Percentiles rank a stretch among this genome's conserved stretches.
phyloP scores from a whole-genome alignment of 1,284 basidiomycete species.

The Malassezia furfur region DNA sequence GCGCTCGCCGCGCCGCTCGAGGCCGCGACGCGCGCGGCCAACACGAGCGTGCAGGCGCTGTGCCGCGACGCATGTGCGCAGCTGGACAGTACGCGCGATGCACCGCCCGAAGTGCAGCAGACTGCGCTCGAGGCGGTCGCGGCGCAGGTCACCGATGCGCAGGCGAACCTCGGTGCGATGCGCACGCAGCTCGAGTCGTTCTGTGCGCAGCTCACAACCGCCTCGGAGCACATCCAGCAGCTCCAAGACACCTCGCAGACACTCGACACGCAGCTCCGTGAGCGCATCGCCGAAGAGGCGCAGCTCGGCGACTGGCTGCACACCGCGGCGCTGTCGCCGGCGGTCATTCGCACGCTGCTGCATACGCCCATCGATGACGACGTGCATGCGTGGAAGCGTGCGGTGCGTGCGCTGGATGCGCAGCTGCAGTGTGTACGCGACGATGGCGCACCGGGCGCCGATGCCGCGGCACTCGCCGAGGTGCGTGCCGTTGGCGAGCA shows the following conservation, averaged over 20 bases:
- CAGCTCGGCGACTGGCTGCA: conserved; percentile 69
- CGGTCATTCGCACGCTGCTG: conserved; percentile 66
- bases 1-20: conserved; percentile 9
- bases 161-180: conserved; percentile 13
- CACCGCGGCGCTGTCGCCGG: conserved; percentile 72
- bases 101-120: not conserved
- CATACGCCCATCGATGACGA: conserved; percentile 60
- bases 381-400: conserved; percentile 60
- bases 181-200: conserved; percentile 51
- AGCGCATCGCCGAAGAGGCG: conserved; percentile 72
- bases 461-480: conserved; percentile 55
- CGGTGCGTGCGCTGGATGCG: conserved; percentile 68
- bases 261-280: conserved; percentile 75
- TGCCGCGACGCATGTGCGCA: not conserved
- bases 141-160: conserved; percentile 4
- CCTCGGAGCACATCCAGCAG: conserved; percentile 89
- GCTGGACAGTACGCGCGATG: not conserved
- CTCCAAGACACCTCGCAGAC: conserved; percentile 78
- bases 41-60: not conserved
- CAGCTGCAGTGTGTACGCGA: conserved; percentile 57
- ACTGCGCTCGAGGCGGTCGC: conserved; percentile 4
- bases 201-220: conserved; percentile 79
- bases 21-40: not conserved
- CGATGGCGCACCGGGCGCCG: not conserved
- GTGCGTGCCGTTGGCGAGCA: conserved; percentile 73